A percentile compares a stretch with the other conserved stretches of the same genome.
These are phyloP conservation scores for Panaeolus papilionaceus DNA, from an alignment of 768 basidiomycete species.

Conservation along the genomic window DNA sequence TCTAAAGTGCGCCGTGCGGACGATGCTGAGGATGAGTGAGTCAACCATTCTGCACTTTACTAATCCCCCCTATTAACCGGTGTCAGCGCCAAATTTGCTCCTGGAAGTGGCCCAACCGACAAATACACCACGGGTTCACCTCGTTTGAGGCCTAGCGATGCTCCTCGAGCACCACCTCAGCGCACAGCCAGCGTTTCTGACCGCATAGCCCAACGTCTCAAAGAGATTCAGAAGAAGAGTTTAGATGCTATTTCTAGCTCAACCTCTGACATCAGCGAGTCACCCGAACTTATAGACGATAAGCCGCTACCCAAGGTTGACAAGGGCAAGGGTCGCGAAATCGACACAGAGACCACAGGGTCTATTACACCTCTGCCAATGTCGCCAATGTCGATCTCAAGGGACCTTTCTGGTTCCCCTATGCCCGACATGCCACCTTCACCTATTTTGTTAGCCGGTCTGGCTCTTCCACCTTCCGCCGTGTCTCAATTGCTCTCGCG, in stretches of 20 bases:
- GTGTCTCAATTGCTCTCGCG: conserved; percentile 74
- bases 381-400: conserved; percentile 66
- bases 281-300: conserved; percentile 37
- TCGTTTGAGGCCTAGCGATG: conserved; percentile 62
- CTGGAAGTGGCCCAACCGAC: conserved; percentile 55
- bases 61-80: conserved; percentile 22
- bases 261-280: conserved; percentile 37
- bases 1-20: conserved; percentile 84
- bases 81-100: conserved; percentile 85
- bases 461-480: conserved; percentile 67
- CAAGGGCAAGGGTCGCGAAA: conserved; percentile 81
- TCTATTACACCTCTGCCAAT: conserved; percentile 64
- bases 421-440: conserved; percentile 43
- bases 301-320: conserved; percentile 65
- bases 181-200: conserved; percentile 86
- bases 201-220: conserved; percentile 83
- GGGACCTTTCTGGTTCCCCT: conserved; percentile 40
- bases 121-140: conserved; percentile 90
- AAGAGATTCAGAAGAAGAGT: conserved; percentile 73
- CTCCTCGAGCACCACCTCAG: conserved; percentile 55
- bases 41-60: conserved; percentile 27
- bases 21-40: conserved; percentile 94
- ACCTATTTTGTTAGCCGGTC: conserved; percentile 72
- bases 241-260: conserved; percentile 41
- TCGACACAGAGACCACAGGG: conserved; percentile 44